Base-by-base conservation (phyloP, 441 rosid species). In the Corymbia calophylla region DNA sequence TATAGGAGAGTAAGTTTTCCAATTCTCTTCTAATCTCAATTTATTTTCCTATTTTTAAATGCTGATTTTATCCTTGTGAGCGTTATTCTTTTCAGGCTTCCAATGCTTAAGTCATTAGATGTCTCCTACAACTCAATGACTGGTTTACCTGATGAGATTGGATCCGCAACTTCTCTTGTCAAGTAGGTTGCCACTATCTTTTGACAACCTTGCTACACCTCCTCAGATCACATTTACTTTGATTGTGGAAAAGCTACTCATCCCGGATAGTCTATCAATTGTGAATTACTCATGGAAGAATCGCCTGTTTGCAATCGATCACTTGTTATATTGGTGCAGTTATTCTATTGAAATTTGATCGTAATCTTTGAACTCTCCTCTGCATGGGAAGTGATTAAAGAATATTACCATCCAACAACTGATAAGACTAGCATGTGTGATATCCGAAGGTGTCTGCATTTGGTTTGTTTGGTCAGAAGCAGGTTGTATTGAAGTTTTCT, bases 81-180 rank as follows among this genome's bases (percentile, higher is more conserved):
- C 14, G 8, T n/a, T 39, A 18, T 68, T 85, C 89, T 89, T 55
- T 66, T 91, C 95, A 98, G 99, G 96, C 99, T 98, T 91, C 91
- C 95, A 17, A 89, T 94, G 92, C 95, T 98, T 89, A 98, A 98
- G 92, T 96, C 96, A 15, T 92, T 98, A 91, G 99, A 98, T 88
- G 97, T 96, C 88, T 97, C 99, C 21, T 95, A 92, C 44, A 98
- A 98, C 93, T 92, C 91, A 32, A 93, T 98, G 82, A 88, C 89
- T 35, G 92, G 92, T 90, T 68, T 97, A 48, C 99, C 99, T 29
- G 98, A 95, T 29, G 96, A 94, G 91, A 96, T 98, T 89, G 98
- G 99, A 92, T 95, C 94, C 1, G 97, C 96, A 56, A 88, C 95
- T 92, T 93, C 98, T 91, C 97, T 98, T 86, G 97, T 98, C 93